These are phyloP conservation scores for Paracoccidioides brasiliensis DNA, from an alignment of 2,329 filamentous ascomycete species.

Conservation along the genomic window DNA sequence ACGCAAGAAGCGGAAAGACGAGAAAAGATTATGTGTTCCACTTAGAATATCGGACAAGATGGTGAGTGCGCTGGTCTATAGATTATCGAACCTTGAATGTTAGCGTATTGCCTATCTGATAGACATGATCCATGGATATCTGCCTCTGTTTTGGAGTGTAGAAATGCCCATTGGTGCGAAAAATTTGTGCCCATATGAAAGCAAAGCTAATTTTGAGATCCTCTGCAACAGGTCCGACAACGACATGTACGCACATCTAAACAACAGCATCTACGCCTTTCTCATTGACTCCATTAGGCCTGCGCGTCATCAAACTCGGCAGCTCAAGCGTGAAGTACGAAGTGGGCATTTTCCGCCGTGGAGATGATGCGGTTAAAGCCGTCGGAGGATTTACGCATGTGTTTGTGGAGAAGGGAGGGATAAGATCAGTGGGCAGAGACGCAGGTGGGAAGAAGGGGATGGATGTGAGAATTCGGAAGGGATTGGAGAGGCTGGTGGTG, in stretches of 20 bases:
- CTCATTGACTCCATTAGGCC: conserved; percentile 79
- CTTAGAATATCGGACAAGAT: conserved; percentile 75
- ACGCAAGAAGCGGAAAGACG: conserved; percentile 48
- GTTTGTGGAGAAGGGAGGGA: conserved; percentile 62
- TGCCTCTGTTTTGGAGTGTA: no score
- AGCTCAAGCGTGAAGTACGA: conserved; percentile 84
- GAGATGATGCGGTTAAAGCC: conserved; percentile 59
- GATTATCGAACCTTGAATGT: background rate
- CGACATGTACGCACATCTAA: conserved; percentile 90
- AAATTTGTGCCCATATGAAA: no score
- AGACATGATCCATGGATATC: no score
- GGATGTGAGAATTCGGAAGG: conserved; percentile 31
- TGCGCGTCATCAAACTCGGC: conserved; percentile 73
- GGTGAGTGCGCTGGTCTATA: conserved; percentile 37
- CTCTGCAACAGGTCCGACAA: conserved; percentile 59
- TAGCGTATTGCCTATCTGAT: background rate
- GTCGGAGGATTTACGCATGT: conserved; percentile 82
- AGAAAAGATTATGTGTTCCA: conserved; percentile 63
- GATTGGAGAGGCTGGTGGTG: conserved; percentile 44
- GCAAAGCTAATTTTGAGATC: background rate
- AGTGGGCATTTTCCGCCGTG: conserved; percentile 69
- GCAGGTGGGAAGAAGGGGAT: conserved; percentile 20
- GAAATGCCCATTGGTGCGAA: no score
- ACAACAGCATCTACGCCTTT: conserved; percentile 77
- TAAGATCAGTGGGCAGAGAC: conserved; percentile 30